Base-by-base conservation (phyloP, 2,329 filamentous ascomycete genomes). In the Triangularia setosa region DNA sequence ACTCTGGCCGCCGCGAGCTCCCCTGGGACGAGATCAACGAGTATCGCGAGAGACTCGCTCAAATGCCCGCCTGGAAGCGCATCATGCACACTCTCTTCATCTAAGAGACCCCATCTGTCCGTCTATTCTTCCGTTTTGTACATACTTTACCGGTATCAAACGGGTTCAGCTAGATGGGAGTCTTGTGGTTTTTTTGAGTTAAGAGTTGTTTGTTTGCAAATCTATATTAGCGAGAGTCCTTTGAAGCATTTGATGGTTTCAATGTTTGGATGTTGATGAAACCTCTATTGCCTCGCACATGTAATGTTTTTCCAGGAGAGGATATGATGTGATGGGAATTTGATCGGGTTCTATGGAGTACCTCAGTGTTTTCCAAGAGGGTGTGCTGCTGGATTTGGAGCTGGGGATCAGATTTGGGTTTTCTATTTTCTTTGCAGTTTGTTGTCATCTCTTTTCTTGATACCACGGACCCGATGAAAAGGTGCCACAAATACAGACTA, bases 11-110 rank as follows among this genome's bases (percentile, higher is more conserved):
- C 44, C 82, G 87, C 64, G 82, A 86, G 75, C 80, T 89, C 59
- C 83, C 90, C 73, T 90, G 85, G 85, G 86, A 88, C 11, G 77
- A 78, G 48, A 87, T 89, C 76, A 83, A 88, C 73, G 81, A 77
- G 40, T 79, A 83, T 70, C 79, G 81, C 28, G 81, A 78, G 40
- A 73, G 79, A 74, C 73, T 85, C 21, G 82, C 81, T 16, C 71
- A 75, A 3, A 82, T 79, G 79, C 85, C 85, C 1, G 73, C 76
- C 12, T 88, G 84, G 84, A 77, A 76, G 72, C 76, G 78, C 3
- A 56, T 74, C 23, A 57, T 78, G 2, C 64, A 79, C 72, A 74
- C 72, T 61, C 40, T 80, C 61, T 78, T 81, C 58, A 44, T 72
- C 5, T 72, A 68, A 66, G n/a, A 60, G 3, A 9, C n/a, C n/a